These are phyloP conservation scores for Cyclocybe cylindracea DNA, from an alignment of 768 basidiomycete genomes.

Conservation along the genomic window DNA sequence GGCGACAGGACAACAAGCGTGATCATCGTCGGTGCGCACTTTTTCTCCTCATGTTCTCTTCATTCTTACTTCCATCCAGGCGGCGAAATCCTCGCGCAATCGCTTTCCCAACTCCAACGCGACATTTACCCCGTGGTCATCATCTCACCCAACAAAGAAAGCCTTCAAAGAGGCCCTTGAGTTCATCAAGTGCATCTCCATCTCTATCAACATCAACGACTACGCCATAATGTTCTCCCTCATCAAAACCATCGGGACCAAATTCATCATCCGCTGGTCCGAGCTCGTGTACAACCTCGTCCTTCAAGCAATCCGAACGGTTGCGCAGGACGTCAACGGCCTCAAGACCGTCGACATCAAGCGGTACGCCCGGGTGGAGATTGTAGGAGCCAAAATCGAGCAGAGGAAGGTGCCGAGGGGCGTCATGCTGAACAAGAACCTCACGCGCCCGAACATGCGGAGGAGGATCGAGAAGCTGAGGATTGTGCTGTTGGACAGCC, in stretches of 20 bases:
- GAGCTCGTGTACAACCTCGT: constrained; percentile 98
- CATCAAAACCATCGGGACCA: constrained; percentile 99
- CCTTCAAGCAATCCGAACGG: constrained; percentile 87
- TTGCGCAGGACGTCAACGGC: constrained; percentile 42
- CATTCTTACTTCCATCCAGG: constrained; percentile 37
- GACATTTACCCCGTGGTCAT: constrained; percentile 51
- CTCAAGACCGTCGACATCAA: constrained; percentile 93
- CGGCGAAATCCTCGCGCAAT: constrained; percentile 98
- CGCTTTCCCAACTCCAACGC: constrained; percentile 84
- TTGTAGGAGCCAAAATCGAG: constrained; percentile 88
- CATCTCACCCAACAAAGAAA: constrained; percentile 90
- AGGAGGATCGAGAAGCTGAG: constrained; percentile 87
- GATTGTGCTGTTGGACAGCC: constrained; percentile 90
- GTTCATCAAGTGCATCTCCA: constrained; percentile 84
- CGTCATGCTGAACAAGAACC: constrained; percentile 97
- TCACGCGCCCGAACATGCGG: constrained; percentile 90
- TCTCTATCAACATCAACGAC: constrained; percentile 74
- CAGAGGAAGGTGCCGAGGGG: constrained; percentile 84
- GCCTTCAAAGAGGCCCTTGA: constrained; percentile 90
- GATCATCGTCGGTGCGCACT: constrained; percentile 83
- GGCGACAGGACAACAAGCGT: constrained; percentile 98
- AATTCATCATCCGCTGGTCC: constrained; percentile 94
- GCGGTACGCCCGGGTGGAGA: constrained; percentile 96
- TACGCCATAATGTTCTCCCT: constrained; percentile 95
- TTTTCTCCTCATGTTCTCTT: not conserved